Conservation (phyloP, 208 protist species). For the Leishmania guyanensis region DNA sequence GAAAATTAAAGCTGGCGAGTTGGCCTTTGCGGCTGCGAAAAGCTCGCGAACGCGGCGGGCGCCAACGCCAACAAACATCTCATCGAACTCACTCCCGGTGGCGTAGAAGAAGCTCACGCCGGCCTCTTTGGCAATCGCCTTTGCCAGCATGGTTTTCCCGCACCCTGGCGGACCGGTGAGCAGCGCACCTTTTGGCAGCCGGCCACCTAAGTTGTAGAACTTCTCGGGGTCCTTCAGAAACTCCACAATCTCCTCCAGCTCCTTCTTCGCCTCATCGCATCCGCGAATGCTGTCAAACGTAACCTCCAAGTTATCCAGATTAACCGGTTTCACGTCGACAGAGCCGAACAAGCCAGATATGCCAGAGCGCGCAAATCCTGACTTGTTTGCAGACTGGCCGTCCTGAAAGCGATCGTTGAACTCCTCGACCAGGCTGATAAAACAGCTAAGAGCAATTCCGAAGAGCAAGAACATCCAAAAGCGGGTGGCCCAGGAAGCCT, state of each 20-base stretch:
- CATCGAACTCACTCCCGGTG: constrained; percentile 96
- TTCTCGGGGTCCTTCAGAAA: constrained; percentile 96
- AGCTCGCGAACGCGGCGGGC: constrained; percentile 94
- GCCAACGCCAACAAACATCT: constrained; percentile 98
- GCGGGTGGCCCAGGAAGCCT: constrained; percentile 62
- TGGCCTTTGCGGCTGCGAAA: constrained; percentile 94
- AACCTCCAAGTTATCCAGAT: constrained; percentile 76
- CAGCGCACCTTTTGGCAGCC: constrained; percentile 96
- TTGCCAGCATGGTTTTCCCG: constrained; percentile 95
- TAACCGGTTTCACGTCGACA: constrained; percentile 73
- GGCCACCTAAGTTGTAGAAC: constrained; percentile 94
- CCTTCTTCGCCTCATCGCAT: constrained; percentile 92
- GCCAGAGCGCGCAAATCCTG: constrained; percentile 27
- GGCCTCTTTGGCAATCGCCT: constrained; percentile 93
- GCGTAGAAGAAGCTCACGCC: constrained; percentile 97
- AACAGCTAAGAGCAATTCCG: constrained; percentile 70
- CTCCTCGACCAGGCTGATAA: constrained; percentile 47
- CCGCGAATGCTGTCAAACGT: constrained; percentile 90
- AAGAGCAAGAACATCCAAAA: constrained; percentile 75
- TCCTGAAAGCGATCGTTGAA: constrained; percentile 43
- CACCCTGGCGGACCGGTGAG: constrained; percentile 98
- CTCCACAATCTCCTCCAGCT: constrained; percentile 91
- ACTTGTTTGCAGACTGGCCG: constrained; percentile 27
- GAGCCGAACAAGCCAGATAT: constrained; percentile 47
- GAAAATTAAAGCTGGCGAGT: constrained; percentile 97